A percentile compares a stretch with the other conserved stretches of the same genome.
Evolutionary conservation across 164 flowering plant species (phyloP).

Genomic region (Umbellularia californica): DNA sequence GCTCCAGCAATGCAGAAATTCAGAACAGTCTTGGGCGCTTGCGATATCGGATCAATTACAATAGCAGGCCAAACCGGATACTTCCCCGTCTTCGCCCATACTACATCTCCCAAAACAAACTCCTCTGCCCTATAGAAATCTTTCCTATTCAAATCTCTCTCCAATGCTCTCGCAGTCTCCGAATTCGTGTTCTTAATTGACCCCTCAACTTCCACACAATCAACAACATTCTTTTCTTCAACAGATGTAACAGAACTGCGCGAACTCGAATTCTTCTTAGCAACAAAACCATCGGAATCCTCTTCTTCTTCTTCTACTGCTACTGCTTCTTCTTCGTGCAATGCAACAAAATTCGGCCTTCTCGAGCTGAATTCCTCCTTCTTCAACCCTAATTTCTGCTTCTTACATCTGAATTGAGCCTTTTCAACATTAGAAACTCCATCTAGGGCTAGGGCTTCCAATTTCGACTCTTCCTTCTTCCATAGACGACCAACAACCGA

Average conservation of each 20-base stretch:
- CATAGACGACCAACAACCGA: constrained; percentile 42
- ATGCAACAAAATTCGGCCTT: constrained; percentile 17
- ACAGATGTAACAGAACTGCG: constrained; percentile 36
- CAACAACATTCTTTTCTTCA: constrained; percentile 20
- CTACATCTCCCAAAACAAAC: constrained; percentile 71
- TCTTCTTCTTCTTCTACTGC: neutral
- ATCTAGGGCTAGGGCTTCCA: constrained; percentile 18
- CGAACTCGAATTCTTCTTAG: constrained; percentile 40
- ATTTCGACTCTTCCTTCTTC: constrained; percentile 33
- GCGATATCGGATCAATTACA: constrained; percentile 80
- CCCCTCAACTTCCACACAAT: constrained; percentile 15
- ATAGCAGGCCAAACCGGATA: constrained; percentile 93
- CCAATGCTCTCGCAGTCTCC: constrained; percentile 23
- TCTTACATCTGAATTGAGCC: constrained; percentile 25
- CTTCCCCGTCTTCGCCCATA: constrained; percentile 91
- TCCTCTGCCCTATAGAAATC: constrained; percentile 51
- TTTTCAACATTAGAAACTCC: constrained; percentile 22
- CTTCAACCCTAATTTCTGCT: constrained; percentile 17
- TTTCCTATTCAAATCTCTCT: constrained; percentile 22
- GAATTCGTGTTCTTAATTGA: neutral
- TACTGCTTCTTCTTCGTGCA: constrained; percentile 31
- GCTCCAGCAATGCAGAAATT: constrained; percentile 70
- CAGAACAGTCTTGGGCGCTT: constrained; percentile 76
- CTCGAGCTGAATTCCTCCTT: constrained; percentile 24
- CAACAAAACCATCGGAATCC: neutral